Conservation (phyloP, 23 red algal genomes). For the Gracilaria domingensis region DNA sequence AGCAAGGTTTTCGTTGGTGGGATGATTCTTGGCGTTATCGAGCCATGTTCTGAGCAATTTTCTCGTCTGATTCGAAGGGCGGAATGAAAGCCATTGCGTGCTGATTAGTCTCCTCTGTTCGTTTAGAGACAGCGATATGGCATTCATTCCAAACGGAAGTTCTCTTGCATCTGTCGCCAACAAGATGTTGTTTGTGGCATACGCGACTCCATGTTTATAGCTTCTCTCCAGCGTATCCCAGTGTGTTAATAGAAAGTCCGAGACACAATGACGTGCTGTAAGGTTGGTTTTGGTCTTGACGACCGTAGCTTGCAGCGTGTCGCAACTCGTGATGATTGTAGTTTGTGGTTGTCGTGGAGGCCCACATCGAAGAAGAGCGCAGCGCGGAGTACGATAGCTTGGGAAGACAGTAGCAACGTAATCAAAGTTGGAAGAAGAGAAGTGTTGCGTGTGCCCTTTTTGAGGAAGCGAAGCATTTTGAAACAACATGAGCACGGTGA, state of each 20-base stretch:
- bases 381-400: conserved; percentile 24
- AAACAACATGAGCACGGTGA: conserved; percentile 40
- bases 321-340: conserved; percentile 13
- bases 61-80: conserved; percentile 15
- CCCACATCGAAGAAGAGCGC: conserved; percentile 12
- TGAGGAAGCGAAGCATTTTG: conserved; percentile 31
- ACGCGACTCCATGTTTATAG: conserved; percentile 12
- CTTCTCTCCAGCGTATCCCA: conserved; percentile 18
- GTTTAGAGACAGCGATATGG: conserved; percentile 27
- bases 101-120: conserved; percentile 5
- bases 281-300: conserved; percentile 12
- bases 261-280: conserved; percentile 18
- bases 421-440: conserved; percentile 21
- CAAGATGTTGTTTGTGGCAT: not conserved
- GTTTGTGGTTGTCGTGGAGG: not conserved
- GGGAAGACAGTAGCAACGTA: conserved; percentile 24
- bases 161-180: conserved; percentile 21
- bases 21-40: conserved; percentile 27
- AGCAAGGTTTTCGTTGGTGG: conserved; percentile 13
- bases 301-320: conserved; percentile 28
- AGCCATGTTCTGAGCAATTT: conserved; percentile 9
- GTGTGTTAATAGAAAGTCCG: conserved; percentile 21
- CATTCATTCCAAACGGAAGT: not conserved
- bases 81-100: conserved; percentile 32
- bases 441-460: conserved; percentile 24